Conservation (phyloP, 1,284 basidiomycete species). For the Schizophyllum commune region DNA sequence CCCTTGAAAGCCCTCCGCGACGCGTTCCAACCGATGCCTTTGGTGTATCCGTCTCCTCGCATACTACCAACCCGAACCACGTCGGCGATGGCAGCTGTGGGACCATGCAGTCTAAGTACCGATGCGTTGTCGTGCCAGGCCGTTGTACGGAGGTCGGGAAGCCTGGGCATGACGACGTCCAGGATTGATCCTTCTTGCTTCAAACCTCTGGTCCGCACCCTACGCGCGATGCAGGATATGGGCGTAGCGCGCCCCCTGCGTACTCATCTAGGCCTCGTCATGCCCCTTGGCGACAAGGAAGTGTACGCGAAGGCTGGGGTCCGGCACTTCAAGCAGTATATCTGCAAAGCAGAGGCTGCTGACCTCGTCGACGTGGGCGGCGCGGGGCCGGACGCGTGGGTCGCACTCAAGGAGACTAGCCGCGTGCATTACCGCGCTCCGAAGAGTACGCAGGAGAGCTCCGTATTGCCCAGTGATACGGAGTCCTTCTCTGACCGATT, state of each 20-base stretch:
- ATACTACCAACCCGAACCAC: too few species aligned
- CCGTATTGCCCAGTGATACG: too few species aligned
- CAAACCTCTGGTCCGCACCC: neutral
- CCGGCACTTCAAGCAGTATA: conserved; percentile 22
- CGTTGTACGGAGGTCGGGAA: too few species aligned
- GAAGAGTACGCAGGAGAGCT: too few species aligned
- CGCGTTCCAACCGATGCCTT: too few species aligned
- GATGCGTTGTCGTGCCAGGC: too few species aligned
- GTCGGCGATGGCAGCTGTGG: too few species aligned
- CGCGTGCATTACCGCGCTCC: neutral
- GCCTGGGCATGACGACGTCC: too few species aligned
- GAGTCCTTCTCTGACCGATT: neutral
- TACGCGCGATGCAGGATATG: neutral
- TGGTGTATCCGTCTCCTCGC: too few species aligned
- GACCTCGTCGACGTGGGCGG: conserved; percentile 29
- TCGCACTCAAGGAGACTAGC: conserved; percentile 16
- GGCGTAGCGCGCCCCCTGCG: neutral
- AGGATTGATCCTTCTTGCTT: neutral
- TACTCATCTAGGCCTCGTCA: neutral
- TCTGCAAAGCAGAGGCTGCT: conserved; percentile 19
- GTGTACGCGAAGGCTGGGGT: conserved; percentile 25
- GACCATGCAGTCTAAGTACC: too few species aligned
- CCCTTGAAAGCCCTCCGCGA: too few species aligned
- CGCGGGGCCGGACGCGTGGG: conserved; percentile 23
- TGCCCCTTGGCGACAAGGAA: conserved; percentile 10